Percentiles rank a stretch among this genome's conserved stretches.
Conservation (phyloP, 2,329 filamentous ascomycete genomes). For the Tolypocladium inflatum region DNA sequence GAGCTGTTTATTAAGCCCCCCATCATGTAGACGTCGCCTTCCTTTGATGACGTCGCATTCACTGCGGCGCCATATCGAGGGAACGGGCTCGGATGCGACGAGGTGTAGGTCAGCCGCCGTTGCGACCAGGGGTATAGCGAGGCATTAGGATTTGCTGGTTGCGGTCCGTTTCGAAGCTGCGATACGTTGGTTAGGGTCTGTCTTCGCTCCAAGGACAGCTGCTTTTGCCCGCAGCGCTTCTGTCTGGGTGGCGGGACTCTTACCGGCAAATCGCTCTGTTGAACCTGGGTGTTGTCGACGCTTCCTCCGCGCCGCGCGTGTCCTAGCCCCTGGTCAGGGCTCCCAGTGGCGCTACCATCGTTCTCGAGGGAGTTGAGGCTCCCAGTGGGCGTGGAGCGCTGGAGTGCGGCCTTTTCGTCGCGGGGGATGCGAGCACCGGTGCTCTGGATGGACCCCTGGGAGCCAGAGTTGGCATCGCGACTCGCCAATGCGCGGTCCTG, state of each 20-base stretch:
- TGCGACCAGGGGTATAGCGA: constrained; percentile 96
- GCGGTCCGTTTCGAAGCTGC: constrained; percentile 47
- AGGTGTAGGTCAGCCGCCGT: constrained; percentile 75
- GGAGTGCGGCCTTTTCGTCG: constrained; percentile 44
- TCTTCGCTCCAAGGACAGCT: not conserved
- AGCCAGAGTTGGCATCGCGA: constrained; percentile 41
- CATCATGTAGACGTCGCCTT: constrained; percentile 97
- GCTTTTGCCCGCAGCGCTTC: not conserved
- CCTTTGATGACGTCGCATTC: constrained; percentile 86
- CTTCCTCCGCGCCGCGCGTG: constrained; percentile 45
- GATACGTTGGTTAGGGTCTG: constrained; percentile 5
- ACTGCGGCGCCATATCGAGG: constrained; percentile 95
- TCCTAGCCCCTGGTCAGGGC: constrained; percentile 56
- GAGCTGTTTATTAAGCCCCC: constrained; percentile 90
- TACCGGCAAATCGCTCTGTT: constrained; percentile 30
- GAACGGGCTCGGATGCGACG: constrained; percentile 76
- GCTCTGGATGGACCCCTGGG: constrained; percentile 40
- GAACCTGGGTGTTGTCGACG: constrained; percentile 32
- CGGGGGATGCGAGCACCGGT: constrained; percentile 33
- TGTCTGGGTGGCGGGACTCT: constrained; percentile 13
- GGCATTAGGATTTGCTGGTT: constrained; percentile 50
- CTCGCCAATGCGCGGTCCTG: constrained; percentile 51
- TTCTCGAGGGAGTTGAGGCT: constrained; percentile 66
- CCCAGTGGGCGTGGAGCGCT: constrained; percentile 64
- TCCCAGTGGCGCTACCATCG: constrained; percentile 39